These are phyloP conservation scores for Chlamydomonas reinhardtii DNA, from an alignment of 163 green algal species.

Conservation along the genomic window DNA sequence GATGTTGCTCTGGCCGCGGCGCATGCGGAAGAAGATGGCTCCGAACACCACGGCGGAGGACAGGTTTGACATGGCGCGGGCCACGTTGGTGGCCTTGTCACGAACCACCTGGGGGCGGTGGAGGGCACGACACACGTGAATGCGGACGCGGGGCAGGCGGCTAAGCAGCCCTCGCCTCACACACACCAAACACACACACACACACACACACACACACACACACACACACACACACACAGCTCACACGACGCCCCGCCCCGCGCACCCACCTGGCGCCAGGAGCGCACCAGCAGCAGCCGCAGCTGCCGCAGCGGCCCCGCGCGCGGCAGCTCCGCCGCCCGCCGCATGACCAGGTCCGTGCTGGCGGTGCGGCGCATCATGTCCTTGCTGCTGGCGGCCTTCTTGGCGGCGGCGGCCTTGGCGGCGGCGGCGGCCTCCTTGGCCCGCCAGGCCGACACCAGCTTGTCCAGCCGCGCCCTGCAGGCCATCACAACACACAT, in stretches of 20 bases:
- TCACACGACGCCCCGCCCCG: background rate
- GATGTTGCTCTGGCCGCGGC: constrained; percentile 79
- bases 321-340: constrained; percentile 12
- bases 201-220: no score
- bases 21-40: constrained; percentile 92
- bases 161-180: no score
- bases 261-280: constrained; percentile 80
- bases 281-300: constrained; percentile 82
- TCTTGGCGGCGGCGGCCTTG: background rate
- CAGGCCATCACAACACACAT: background rate
- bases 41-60: constrained; percentile 93
- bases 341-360: constrained; percentile 6
- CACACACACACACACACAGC: no score
- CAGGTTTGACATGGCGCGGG: constrained; percentile 68
- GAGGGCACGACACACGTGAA: no score
- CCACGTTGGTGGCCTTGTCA: constrained; percentile 86
- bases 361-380: background rate
- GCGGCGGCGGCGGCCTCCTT: constrained; percentile 14
- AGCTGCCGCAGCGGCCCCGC: constrained; percentile 68
- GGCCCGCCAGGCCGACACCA: constrained; percentile 65
- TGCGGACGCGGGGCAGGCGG: no score
- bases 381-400: background rate
- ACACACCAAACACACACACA: no score
- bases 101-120: constrained; percentile 64
- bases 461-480: constrained; percentile 49